Base-by-base conservation (phyloP, 2,329 filamentous ascomycete genomes). In the Neopestalotiopsis rosae region DNA sequence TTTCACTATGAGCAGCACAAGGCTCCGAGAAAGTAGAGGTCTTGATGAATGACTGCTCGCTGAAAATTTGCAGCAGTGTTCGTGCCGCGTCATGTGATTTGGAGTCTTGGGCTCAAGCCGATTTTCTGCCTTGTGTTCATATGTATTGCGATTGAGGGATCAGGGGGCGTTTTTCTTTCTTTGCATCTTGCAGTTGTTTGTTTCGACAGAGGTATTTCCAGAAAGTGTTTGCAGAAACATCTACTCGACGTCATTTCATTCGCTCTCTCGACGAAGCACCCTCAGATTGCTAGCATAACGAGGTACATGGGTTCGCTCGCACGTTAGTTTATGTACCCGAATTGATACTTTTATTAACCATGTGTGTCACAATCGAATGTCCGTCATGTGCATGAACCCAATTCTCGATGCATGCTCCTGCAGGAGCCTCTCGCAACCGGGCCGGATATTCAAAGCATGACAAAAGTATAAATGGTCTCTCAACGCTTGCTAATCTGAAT, bases 1-100 rank as follows among this genome's bases (percentile, higher is more conserved):
- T 92, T 88, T 73, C 79, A 89, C 65, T 86, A 87, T 71, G 89
- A 89, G 75, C 84, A 87, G 77, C 81, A 84, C 74, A 82, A 81
- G 75, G 66, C 66, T 6, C 68, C 72, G 0, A 77, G 70, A 71
- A 78, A 78, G 59, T 79, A 75, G 67, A 34, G 30, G 59, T 20
- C 17, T 63, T 68, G 28, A 66, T 67, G 52, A 38, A 38, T 17
- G 30, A 24, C 65, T 67, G 56, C 52, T 32, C 42, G n/a, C 20
- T 10, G 17, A 28, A 13, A 28, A 28, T 28, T 28, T 57, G 59
- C 28, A 32, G n/a, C 56, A 32, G 62, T 30, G 40, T 52, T 13
- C 62, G 13, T 9, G 56, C 12, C 30, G 17, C 45, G n/a, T 57
- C 14, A 56, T 57, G 20, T 24, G 45, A 20, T 34, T 34, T 38